A percentile compares a stretch with the other conserved stretches of the same genome.
These are phyloP conservation scores for Claviceps spartinae DNA, from an alignment of 2,329 filamentous ascomycete species.

Conservation along the genomic window DNA sequence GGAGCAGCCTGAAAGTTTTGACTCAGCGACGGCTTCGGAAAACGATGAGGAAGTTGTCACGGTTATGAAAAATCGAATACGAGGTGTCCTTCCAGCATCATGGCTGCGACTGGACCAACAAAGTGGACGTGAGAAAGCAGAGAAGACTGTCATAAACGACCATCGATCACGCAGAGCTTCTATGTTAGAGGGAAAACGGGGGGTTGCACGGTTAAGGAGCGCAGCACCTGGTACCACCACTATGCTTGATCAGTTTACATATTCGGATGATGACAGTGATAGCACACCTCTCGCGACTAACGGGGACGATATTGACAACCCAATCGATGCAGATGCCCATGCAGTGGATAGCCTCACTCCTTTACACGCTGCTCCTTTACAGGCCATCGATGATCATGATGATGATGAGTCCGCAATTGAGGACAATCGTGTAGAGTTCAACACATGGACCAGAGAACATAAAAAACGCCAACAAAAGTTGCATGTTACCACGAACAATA, in stretches of 20 bases:
- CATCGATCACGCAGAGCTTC: constrained; percentile 19
- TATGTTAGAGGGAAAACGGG: constrained; percentile 28
- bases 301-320: background rate
- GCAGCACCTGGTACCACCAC: constrained; percentile 15
- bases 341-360: background rate
- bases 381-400: constrained; percentile 14
- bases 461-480: constrained; percentile 25
- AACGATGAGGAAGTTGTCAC: constrained; percentile 30
- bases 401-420: constrained; percentile 30
- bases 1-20: constrained; percentile 2
- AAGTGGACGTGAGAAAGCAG: constrained; percentile 18
- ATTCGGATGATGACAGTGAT: constrained; percentile 17
- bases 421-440: constrained; percentile 37
- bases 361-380: background rate
- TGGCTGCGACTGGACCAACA: constrained; percentile 49
- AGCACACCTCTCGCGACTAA: background rate
- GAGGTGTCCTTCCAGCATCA: constrained; percentile 52
- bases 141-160: constrained; percentile 16
- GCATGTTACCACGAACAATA: constrained; percentile 12
- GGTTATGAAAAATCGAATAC: constrained; percentile 32
- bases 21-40: constrained; percentile 18
- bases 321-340: background rate
- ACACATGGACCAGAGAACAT: constrained; percentile 29
- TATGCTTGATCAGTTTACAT: constrained; percentile 28
- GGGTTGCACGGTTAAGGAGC: constrained; percentile 34